phyloP scores from a whole-genome alignment of 2,329 filamentous ascomycete genomes.

The Aspergillus oerlinghausenensis region DNA sequence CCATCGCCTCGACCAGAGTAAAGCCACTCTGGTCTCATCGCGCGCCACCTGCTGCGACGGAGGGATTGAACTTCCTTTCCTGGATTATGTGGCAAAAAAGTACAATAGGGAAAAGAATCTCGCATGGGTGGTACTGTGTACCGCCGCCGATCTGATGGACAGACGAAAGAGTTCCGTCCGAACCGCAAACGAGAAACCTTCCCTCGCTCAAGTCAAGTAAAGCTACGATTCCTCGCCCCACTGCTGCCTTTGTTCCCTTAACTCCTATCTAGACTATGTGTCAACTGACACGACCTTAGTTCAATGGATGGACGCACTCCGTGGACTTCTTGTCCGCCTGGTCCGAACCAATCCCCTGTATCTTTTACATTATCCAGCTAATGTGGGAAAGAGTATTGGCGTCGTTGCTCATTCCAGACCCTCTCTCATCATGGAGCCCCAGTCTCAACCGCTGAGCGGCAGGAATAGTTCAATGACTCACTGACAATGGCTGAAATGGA shows the following conservation, averaged over 20 bases:
- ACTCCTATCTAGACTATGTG: no score
- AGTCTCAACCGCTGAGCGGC: not conserved
- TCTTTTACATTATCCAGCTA: not conserved
- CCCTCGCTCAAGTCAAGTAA: no score
- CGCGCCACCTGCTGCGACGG: not conserved
- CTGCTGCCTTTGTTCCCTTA: conserved; percentile 3
- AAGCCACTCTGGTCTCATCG: not conserved
- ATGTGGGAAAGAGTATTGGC: not conserved
- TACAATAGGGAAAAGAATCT: not conserved
- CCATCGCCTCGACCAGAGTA: no score
- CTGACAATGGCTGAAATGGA: not conserved
- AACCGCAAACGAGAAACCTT: not conserved
- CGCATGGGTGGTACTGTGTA: not conserved
- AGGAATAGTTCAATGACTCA: not conserved
- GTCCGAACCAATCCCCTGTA: not conserved
- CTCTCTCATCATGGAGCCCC: not conserved
- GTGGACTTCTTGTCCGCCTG: not conserved
- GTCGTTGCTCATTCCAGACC: not conserved
- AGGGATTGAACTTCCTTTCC: not conserved
- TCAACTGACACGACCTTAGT: no score
- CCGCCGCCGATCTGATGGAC: not conserved
- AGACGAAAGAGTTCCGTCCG: not conserved
- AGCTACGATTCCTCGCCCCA: not conserved
- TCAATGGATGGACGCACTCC: not conserved
- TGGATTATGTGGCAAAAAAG: not conserved